Base-by-base conservation (phyloP, 305 asterid genomes). In the Plantago coronopus region DNA sequence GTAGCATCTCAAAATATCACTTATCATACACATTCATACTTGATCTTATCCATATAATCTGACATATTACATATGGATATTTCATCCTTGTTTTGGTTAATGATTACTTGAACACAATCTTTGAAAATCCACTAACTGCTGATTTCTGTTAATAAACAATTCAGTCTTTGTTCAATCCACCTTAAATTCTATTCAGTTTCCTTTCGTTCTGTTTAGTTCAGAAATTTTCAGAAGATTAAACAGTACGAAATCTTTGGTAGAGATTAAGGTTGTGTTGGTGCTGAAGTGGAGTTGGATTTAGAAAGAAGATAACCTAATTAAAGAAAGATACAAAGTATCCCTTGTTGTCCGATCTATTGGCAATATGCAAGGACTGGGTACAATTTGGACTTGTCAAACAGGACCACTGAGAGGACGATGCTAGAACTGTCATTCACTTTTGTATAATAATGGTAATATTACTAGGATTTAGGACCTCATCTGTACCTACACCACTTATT, bases 381-480 rank as follows among this genome's bases (percentile, higher is more conserved):
- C n/a, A n/a, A n/a, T 27, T 13, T 20, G 34, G 10, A 50, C 37
- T 19, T 13, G 20, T 14, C 37, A 50, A 50, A 50, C 13, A 50
- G 59, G 42, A 54, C 42, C 59, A 54, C 59, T 27, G 38, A 54
- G 15, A n/a, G n/a, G n/a, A n/a, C n/a, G 0, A 23, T 56, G 47
- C 20, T 17, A 25, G 46, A 55, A 34, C 13, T n/a, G 18, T n/a
- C 18, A 46, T 15, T 46, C 9, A 46, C 5, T 7, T 46, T 17
- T 17, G 17, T 17, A 2, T 46, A 1, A 15, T 46, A n/a, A 25
- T 46, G 17, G 47, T 42, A 3, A 20, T 18, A 20, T 49, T 10
- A 25, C 25, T 49, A 21, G 16, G 58, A 53, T 53, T 29, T 13
- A 17, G 48, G 62, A 34, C 20, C 54, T 48, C 54, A 19, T 48